These are phyloP conservation scores for Collybia mongolica DNA, from an alignment of 768 basidiomycete genomes.

Conservation along the genomic window DNA sequence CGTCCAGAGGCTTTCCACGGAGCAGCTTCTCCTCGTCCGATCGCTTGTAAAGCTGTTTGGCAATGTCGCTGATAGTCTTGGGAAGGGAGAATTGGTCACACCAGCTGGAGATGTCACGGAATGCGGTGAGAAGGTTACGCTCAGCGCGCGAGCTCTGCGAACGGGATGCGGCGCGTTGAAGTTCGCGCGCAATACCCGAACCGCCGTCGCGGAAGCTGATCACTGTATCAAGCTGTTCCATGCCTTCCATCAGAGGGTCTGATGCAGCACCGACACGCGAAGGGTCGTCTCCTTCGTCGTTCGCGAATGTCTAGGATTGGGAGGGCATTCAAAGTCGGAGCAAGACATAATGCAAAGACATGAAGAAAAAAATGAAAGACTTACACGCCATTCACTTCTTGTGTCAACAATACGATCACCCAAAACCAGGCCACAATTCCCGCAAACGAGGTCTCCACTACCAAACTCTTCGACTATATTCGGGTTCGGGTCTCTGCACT, in stretches of 20 bases:
- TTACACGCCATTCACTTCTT: constrained; percentile 94
- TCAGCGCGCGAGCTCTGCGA: constrained; percentile 78
- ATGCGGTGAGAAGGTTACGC: constrained; percentile 84
- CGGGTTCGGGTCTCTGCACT: constrained; percentile 91
- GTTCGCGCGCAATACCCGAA: constrained; percentile 85
- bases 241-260: constrained; percentile 90
- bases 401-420: constrained; percentile 98
- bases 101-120: constrained; percentile 89
- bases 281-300: constrained; percentile 98
- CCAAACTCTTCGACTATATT: constrained; percentile 98
- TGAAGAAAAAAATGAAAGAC: constrained; percentile 29
- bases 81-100: constrained; percentile 95
- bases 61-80: constrained; percentile 91
- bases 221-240: constrained; percentile 91
- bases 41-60: constrained; percentile 96
- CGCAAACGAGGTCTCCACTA: constrained; percentile 96
- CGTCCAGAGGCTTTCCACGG: constrained; percentile 87
- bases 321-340: constrained; percentile 15
- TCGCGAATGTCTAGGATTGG: constrained; percentile 84
- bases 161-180: constrained; percentile 89
- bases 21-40: constrained; percentile 94
- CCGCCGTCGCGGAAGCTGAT: constrained; percentile 97
- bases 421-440: constrained; percentile 88
- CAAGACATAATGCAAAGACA: constrained; percentile 5
- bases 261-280: constrained; percentile 98